Base-by-base conservation (phyloP, 371 early-diverging fungal genomes). In the Batrachochytrium dendrobatidis region DNA sequence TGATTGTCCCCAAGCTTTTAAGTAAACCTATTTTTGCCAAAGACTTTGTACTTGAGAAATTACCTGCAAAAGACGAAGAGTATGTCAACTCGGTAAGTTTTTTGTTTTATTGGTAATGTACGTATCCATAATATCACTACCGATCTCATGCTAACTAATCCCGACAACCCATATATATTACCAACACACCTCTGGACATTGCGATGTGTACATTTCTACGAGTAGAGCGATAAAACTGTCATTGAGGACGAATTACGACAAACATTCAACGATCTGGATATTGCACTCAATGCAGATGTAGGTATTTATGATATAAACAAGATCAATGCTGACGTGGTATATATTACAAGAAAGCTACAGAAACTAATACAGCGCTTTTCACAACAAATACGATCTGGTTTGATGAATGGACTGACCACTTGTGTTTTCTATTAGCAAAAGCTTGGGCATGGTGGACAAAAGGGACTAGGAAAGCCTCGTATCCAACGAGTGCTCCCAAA, bases 41-140 rank as follows among this genome's bases (percentile, higher is more conserved):
- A 26, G 46, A 45, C 12, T 45, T 45, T 12, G 26, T 45, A 20
- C 46, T 45, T 26, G 46, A 45, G 46, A 45, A 45, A 45, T 26
- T 12, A 5, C 46, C 46, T 5, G 26, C 46, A 20, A 45, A 45
- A 26, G 46, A 45, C 46, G 46, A 45, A 12, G 46, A 3, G 90
- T 86, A 70, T 97, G 98, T 67, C 88, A 88, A 65, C 93, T 89
- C 65, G 85, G 76, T 59, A 88, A 90, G 61, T 78, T 71, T 0
- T 94, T 93, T 26, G 96, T 88, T 64, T 96, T 96, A 61, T 76
- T 81, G 32, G 98, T 96, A 72, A 98, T 94, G 73, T 98, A 98
- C 35, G 99, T 97, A 32, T 98, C 98, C 78, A 88, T 90, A 34
- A 97, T 69, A 22, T 88, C 87, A 46, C 86, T 80, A 18, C 86